Evolutionary conservation across 805 yeast genomes (phyloP).

Genomic region (Danielozyma ontarioensis): DNA sequence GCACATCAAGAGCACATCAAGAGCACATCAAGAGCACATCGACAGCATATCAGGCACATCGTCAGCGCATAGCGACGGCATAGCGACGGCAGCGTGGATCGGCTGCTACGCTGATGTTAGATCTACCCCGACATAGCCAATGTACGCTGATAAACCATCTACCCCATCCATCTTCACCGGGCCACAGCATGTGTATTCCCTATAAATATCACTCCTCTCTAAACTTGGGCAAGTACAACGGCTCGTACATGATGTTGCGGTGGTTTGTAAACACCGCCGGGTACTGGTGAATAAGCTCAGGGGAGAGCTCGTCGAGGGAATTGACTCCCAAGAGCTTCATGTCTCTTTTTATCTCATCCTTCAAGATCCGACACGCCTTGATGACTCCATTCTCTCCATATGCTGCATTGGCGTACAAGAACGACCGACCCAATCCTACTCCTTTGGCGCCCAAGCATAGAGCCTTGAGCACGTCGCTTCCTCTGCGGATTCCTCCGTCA

Average conservation of each 20-base stretch:
- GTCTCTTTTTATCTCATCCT: slow-evolving; percentile 57
- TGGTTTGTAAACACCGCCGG: slow-evolving; percentile 3
- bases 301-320: slow-evolving; percentile 40
- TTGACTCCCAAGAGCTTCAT: slow-evolving; percentile 65
- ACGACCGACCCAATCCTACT: slow-evolving; percentile 72
- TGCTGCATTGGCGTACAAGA: slow-evolving; percentile 71
- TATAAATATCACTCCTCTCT: too few relatives aligned
- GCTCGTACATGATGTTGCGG: slow-evolving; percentile 6
- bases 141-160: too few relatives aligned
- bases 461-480: slow-evolving; percentile 73
- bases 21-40: too few relatives aligned
- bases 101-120: too few relatives aligned
- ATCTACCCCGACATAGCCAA: too few relatives aligned
- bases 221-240: slow-evolving; percentile 10
- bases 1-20: too few relatives aligned
- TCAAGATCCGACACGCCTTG: slow-evolving; percentile 57
- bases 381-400: slow-evolving; percentile 74
- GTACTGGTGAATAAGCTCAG: slow-evolving; percentile 32
- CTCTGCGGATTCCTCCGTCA: slow-evolving; percentile 78
- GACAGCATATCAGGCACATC: too few relatives aligned
- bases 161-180: too few relatives aligned
- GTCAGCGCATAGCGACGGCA: too few relatives aligned
- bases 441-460: slow-evolving; percentile 73
- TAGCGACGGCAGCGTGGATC: too few relatives aligned
- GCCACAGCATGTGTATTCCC: too few relatives aligned